phyloP scores from a whole-genome alignment of 257 asterid genomes.

The Fraxinus americana region DNA sequence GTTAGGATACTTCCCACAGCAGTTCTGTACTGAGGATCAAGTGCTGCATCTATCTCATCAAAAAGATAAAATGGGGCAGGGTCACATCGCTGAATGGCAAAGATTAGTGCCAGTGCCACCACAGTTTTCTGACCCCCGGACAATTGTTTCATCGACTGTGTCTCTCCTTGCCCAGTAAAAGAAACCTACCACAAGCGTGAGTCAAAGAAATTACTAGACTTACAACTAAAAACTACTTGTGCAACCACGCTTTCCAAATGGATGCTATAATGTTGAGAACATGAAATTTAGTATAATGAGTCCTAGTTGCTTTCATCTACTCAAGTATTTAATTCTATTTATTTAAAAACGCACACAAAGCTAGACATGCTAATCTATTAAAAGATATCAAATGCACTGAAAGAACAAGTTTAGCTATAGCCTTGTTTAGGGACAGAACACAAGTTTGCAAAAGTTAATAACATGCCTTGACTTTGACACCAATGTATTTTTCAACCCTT shows the following conservation, averaged over 20 bases:
- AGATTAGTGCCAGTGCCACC: slow-evolving; percentile 88
- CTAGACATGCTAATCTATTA: slow-evolving; percentile 16
- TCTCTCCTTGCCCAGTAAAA: slow-evolving; percentile 97
- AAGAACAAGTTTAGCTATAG: slow-evolving; percentile 13
- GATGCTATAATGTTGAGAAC: not conserved
- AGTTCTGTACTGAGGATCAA: slow-evolving; percentile 98
- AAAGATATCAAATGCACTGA: slow-evolving; percentile 4
- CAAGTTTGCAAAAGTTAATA: slow-evolving; percentile 12
- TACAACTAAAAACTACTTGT: slow-evolving; percentile 13
- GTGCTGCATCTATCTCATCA: slow-evolving; percentile 99
- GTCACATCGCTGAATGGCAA: slow-evolving; percentile 97
- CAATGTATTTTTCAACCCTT: slow-evolving; percentile 92
- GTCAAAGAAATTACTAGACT: slow-evolving; percentile 11
- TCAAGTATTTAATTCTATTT: not conserved
- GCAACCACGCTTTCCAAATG: slow-evolving; percentile 6
- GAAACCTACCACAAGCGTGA: slow-evolving; percentile 65
- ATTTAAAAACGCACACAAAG: not conserved
- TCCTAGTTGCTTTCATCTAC: slow-evolving; percentile 6
- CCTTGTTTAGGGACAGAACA: slow-evolving; percentile 8
- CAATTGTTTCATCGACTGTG: slow-evolving; percentile 95
- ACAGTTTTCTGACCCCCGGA: slow-evolving; percentile 99
- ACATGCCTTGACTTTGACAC: slow-evolving; percentile 96
- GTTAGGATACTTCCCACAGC: slow-evolving; percentile 98
- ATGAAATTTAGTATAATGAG: not conserved
- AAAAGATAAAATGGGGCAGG: slow-evolving; percentile 99